Percentiles rank a stretch among this genome's conserved stretches.
phyloP scores from a whole-genome alignment of 2,329 filamentous ascomycete species.

The Neobulgaria alba region DNA sequence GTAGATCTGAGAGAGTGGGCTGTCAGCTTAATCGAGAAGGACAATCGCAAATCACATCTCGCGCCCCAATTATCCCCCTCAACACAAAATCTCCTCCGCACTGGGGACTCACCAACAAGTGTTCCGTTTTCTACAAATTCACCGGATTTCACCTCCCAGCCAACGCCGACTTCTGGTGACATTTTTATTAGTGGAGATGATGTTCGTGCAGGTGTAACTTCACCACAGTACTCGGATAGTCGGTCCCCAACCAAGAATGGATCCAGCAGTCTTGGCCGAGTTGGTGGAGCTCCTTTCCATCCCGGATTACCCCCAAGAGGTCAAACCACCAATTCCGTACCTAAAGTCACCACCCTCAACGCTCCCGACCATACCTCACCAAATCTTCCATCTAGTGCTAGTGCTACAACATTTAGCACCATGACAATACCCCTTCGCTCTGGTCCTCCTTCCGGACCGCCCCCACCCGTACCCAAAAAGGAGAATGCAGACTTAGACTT shows the following conservation, averaged over 20 bases:
- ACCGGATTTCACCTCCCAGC: slow-evolving; percentile 36
- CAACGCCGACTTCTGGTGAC: slow-evolving; percentile 63
- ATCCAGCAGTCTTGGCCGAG: slow-evolving; percentile 37
- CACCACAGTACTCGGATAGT: slow-evolving; percentile 30
- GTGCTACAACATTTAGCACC: slow-evolving; percentile 39
- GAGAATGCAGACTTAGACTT: slow-evolving; percentile 35
- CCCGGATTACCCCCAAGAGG: slow-evolving; percentile 43
- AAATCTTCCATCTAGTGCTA: slow-evolving; percentile 36
- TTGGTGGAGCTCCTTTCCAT: slow-evolving; percentile 33
- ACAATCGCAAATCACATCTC: slow-evolving; percentile 92
- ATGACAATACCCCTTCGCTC: slow-evolving; percentile 53
- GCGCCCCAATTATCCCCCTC: slow-evolving; percentile 71
- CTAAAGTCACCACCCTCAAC: slow-evolving; percentile 35
- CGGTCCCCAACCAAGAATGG: slow-evolving; percentile 32
- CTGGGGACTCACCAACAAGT: slow-evolving; percentile 47
- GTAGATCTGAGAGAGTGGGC: slow-evolving; percentile 94
- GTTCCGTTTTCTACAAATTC: slow-evolving; percentile 30
- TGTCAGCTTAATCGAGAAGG: slow-evolving; percentile 82
- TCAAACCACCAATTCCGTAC: slow-evolving; percentile 44
- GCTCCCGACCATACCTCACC: slow-evolving; percentile 28
- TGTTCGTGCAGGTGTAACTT: slow-evolving; percentile 35
- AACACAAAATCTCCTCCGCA: slow-evolving; percentile 65
- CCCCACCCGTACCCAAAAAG: slow-evolving; percentile 44
- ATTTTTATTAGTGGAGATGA: slow-evolving; percentile 58
- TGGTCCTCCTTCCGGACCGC: slow-evolving; percentile 47